A percentile compares a stretch with the other conserved stretches of the same genome.
phyloP scores from a whole-genome alignment of 169 alveolate species.

The Eimeria necatrix region DNA sequence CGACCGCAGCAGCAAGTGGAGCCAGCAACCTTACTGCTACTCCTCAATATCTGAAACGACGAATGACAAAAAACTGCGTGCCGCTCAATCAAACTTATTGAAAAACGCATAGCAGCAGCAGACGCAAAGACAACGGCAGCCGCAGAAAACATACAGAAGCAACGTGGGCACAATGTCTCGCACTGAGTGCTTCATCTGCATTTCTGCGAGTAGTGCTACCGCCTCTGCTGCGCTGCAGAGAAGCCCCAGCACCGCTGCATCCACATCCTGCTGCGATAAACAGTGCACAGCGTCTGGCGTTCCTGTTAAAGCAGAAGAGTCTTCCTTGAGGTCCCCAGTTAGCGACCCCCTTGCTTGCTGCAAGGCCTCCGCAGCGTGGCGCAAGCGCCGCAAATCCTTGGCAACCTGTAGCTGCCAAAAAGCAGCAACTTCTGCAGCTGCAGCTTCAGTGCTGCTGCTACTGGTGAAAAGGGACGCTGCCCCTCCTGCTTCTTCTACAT shows the following conservation, averaged over 20 bases:
- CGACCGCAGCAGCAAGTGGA: too few species aligned
- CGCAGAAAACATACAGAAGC: slow-evolving; percentile 25
- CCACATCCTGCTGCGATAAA: neutral
- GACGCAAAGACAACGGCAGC: too few species aligned
- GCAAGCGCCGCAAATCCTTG: slow-evolving; percentile 28
- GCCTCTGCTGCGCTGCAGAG: slow-evolving; percentile 72
- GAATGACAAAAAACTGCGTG: too few species aligned
- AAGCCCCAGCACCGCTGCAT: slow-evolving; percentile 1
- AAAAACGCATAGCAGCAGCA: too few species aligned
- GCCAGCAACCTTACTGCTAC: too few species aligned
- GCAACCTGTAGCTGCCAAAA: slow-evolving; percentile 51
- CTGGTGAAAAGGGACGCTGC: neutral
- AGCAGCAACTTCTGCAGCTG: slow-evolving; percentile 58
- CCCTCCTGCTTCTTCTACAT: neutral
- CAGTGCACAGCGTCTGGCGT: neutral
- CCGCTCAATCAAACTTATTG: too few species aligned
- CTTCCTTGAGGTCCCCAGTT: neutral
- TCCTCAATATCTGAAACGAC: too few species aligned
- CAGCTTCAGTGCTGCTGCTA: slow-evolving; percentile 12
- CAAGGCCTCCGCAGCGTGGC: slow-evolving; percentile 10
- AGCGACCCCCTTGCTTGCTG: neutral
- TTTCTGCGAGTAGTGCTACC: slow-evolving; percentile 32
- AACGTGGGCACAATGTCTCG: slow-evolving; percentile 44
- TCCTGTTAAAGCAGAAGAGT: neutral
- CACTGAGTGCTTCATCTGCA: slow-evolving; percentile 54